Evolutionary conservation across 2,329 filamentous ascomycete species (phyloP).

Genomic region (Exophiala mesophila): DNA sequence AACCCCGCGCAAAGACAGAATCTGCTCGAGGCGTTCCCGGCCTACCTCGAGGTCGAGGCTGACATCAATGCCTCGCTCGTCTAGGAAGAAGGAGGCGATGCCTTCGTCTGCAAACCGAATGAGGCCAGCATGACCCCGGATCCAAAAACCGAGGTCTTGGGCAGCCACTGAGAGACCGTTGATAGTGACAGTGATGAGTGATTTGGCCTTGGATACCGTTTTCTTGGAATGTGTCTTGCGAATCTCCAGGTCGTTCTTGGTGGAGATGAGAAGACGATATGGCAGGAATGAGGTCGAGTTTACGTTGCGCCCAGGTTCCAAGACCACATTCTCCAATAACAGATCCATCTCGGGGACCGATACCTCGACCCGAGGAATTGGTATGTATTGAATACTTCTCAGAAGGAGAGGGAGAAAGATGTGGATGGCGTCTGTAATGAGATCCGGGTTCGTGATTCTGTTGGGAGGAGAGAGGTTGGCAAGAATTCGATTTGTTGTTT

Average conservation of each 20-base stretch:
- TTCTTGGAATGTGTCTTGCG: slow-evolving; percentile 66
- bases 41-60: slow-evolving; percentile 79
- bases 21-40: slow-evolving; percentile 70
- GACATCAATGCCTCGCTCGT: slow-evolving; percentile 82
- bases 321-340: slow-evolving; percentile 80
- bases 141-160: slow-evolving; percentile 84
- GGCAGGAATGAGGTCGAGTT: slow-evolving; percentile 87
- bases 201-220: slow-evolving; percentile 63
- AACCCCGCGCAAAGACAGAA: slow-evolving; percentile 71
- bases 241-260: slow-evolving; percentile 80
- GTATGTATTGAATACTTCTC: slow-evolving; percentile 75
- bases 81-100: slow-evolving; percentile 77
- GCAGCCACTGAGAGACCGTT: slow-evolving; percentile 79
- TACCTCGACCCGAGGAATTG: slow-evolving; percentile 85
- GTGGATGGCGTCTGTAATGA: slow-evolving; percentile 70
- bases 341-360: slow-evolving; percentile 79
- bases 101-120: slow-evolving; percentile 75
- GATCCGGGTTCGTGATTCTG: slow-evolving; percentile 60
- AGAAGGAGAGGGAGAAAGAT: slow-evolving; percentile 76
- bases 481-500: slow-evolving; percentile 63
- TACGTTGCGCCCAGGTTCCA: slow-evolving; percentile 80
- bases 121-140: slow-evolving; percentile 71
- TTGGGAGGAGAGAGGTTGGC: slow-evolving; percentile 64
- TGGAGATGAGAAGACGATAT: slow-evolving; percentile 73
- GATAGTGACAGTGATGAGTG: slow-evolving; percentile 70